Conservation (phyloP, 768 basidiomycete species). For the Scleroderma citrinum region DNA sequence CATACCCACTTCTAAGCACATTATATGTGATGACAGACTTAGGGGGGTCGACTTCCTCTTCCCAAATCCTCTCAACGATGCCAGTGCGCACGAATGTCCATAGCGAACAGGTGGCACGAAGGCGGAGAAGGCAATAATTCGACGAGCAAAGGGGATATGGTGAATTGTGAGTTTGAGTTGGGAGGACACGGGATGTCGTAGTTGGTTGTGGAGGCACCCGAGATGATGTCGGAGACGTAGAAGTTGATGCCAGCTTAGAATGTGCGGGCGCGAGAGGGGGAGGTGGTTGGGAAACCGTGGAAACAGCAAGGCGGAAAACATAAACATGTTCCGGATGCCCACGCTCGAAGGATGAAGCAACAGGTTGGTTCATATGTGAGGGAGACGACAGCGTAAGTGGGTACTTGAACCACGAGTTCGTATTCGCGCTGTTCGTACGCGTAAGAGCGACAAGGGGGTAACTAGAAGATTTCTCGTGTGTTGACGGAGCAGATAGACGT, state of each 20-base stretch:
- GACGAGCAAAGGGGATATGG: conserved; percentile 70
- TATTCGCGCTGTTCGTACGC: conserved; percentile 39
- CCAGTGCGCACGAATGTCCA: conserved; percentile 86
- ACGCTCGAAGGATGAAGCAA: conserved; percentile 27
- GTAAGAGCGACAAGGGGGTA: conserved; percentile 26
- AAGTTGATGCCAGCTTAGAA: conserved; percentile 26
- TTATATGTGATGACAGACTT: conserved; percentile 13
- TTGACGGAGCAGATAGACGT: conserved; percentile 38
- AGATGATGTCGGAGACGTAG: conserved; percentile 26
- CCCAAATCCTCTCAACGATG: conserved; percentile 84
- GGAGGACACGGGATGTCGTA: conserved; percentile 39
- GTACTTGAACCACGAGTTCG: conserved; percentile 57
- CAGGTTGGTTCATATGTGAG: conserved; percentile 9
- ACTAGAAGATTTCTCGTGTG: conserved; percentile 23
- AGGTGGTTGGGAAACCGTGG: conserved; percentile 20
- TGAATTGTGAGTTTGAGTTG: conserved; percentile 17
- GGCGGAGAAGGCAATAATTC: conserved; percentile 81
- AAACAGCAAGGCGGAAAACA: conserved; percentile 56
- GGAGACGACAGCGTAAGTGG: conserved; percentile 32
- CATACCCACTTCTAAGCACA: conserved; percentile 3
- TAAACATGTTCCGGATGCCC: conserved; percentile 45
- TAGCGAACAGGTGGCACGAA: conserved; percentile 82
- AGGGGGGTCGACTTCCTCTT: conserved; percentile 55
- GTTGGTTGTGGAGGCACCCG: conserved; percentile 21
- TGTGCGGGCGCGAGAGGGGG: conserved; percentile 14